Base-by-base conservation (phyloP, 306 rosid species). In the Myrica gale region DNA sequence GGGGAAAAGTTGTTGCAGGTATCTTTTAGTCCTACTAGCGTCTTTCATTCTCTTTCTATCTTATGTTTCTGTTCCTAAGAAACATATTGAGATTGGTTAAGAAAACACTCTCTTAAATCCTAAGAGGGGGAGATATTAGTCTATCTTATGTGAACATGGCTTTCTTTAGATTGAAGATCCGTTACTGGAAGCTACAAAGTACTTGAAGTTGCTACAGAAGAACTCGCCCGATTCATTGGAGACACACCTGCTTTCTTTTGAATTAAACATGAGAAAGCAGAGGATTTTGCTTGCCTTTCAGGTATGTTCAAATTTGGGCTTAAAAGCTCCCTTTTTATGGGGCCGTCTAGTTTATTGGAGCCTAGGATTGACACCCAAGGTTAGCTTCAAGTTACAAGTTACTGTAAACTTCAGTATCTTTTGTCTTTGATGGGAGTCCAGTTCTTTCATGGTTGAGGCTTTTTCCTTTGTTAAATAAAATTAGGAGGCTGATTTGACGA, bases 1-100 rank as follows among this genome's bases (percentile, higher is more conserved):
- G 99, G 97, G 56, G 93, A 92, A 81, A 95, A 92, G 86, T 84
- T 95, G 84, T 74, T 89, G 88, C 97, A 95, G 99, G 99, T 95
- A 79, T 68, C 47, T 65, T 68, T 80, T 39, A 71, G 17, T 79
- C 7, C 75, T 12, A 60, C 68, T 74, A 73, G 51, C 76, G 32
- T 43, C 78, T 51, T 65, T 78, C 39, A 3, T 6, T 47, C 16
- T 0, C 5, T 55, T 32, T 60, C 68, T 10, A 42, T 26, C 7
- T 12, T 11, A 16, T 41, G 11, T 66, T 56, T 8, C 7, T 48
- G 69, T 17, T 75, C 68, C 68, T 26, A 55, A 13, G 41, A n/a
- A n/a, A 15, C 39, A 43, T 66, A 50, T 60, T 46, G 3, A 23
- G 10, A 9, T n/a, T 63, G 47, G n/a, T 57, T 17, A 32, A 23